These are phyloP conservation scores for Hypoxylon sp. DNA, from an alignment of 2,329 filamentous ascomycete species.

Conservation along the genomic window DNA sequence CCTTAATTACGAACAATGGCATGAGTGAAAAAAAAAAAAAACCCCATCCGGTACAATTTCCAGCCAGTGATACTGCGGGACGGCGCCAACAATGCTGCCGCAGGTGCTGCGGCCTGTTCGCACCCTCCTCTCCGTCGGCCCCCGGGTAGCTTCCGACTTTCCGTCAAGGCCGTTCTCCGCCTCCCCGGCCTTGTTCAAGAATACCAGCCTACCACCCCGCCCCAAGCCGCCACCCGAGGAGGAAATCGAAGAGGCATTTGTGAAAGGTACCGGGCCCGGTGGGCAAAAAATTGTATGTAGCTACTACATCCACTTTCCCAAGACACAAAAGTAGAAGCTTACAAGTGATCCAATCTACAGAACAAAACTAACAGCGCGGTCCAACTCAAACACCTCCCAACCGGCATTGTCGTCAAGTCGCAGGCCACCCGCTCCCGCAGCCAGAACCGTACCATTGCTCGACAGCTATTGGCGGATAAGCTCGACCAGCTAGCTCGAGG, in stretches of 20 bases:
- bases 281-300: conserved; percentile 89
- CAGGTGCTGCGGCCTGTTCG: conserved; percentile 24
- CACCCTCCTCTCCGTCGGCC: neutral
- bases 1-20: conserved; percentile 12
- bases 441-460: conserved; percentile 89
- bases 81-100: conserved; percentile 20
- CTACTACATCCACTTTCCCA: conserved; percentile 6
- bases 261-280: conserved; percentile 92
- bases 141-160: conserved; percentile 5
- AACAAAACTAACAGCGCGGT: conserved; percentile 98
- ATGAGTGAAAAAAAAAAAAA: conserved; percentile 6
- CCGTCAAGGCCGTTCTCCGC: conserved; percentile 51
- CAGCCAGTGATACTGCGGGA: conserved; percentile 8
- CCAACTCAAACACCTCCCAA: conserved; percentile 90
- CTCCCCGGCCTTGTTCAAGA: conserved; percentile 59
- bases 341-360: conserved; percentile 56
- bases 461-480: conserved; percentile 80
- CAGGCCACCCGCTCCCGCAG: conserved; percentile 89
- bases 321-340: conserved; percentile 15
- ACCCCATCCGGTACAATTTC: conserved; percentile 2
- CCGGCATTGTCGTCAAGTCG: conserved; percentile 92
- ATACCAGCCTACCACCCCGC: conserved; percentile 77
- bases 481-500: conserved; percentile 82
- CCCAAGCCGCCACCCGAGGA: conserved; percentile 79
- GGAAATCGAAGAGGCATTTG: conserved; percentile 86